Evolutionary conservation across 805 yeast species (phyloP).

Genomic region (Wickerhamomyces sydowiorum): DNA sequence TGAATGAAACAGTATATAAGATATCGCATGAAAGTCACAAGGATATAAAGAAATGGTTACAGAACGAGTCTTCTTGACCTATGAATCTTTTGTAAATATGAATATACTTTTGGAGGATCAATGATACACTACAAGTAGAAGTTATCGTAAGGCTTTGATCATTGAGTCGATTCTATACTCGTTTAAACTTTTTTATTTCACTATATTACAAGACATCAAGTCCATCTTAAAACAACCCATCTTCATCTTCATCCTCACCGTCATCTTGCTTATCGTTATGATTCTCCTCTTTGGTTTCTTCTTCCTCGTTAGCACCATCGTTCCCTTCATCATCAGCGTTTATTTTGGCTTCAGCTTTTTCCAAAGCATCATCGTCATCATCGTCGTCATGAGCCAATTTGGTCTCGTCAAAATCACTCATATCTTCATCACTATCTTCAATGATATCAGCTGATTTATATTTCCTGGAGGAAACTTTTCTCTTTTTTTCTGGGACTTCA

Average conservation of each 20-base stretch:
- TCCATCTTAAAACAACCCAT: conserved; percentile 15
- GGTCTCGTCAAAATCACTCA: conserved; percentile 16
- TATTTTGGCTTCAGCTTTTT: conserved; percentile 15
- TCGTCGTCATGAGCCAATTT: conserved; percentile 7
- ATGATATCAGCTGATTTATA: conserved; percentile 32
- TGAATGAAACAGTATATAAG: conserved; percentile 34
- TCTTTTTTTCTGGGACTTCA: conserved; percentile 20
- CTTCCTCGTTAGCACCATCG: conserved; percentile 8
- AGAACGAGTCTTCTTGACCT: conserved; percentile 14
- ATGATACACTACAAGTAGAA: too few species aligned
- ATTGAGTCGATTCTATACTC: too few species aligned
- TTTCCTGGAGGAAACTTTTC: conserved; percentile 21
- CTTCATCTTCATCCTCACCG: conserved; percentile 10
- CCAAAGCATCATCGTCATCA: conserved; percentile 12
- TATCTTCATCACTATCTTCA: conserved; percentile 39
- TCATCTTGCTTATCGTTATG: conserved; percentile 13
- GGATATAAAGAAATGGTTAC: conserved; percentile 38
- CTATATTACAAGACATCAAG: conserved; percentile 8
- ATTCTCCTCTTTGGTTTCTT: conserved; percentile 15
- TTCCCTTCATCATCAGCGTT: conserved; percentile 17
- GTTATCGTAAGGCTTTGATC: too few species aligned
- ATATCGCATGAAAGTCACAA: conserved; percentile 45
- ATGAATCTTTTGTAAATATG: background rate
- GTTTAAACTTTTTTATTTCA: background rate
- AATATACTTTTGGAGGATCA: background rate